phyloP scores from a whole-genome alignment of 306 rosid species.

The Trifolium dubium region DNA sequence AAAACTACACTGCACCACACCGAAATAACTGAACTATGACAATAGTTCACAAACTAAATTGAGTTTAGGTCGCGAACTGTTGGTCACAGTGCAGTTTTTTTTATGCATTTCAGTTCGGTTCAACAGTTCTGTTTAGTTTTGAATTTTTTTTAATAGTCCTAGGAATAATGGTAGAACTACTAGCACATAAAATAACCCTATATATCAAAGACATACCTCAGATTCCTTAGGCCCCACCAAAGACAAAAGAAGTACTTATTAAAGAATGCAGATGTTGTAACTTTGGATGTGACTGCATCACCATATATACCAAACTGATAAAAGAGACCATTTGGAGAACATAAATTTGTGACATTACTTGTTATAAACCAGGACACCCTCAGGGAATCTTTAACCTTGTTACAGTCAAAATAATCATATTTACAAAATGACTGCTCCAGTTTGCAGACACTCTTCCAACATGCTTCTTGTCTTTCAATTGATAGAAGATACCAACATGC shows the following conservation, averaged over 20 bases:
- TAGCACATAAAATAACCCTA: background rate
- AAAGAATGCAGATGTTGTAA: constrained; percentile 68
- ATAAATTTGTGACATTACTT: constrained; percentile 62
- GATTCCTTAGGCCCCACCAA: constrained; percentile 66
- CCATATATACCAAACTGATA: constrained; percentile 81
- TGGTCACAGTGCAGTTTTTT: too few relatives aligned
- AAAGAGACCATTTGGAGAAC: constrained; percentile 55
- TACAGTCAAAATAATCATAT: constrained; percentile 66
- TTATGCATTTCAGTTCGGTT: too few relatives aligned
- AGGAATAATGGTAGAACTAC: too few relatives aligned
- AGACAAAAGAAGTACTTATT: constrained; percentile 74
- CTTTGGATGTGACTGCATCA: constrained; percentile 66
- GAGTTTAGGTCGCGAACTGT: too few relatives aligned
- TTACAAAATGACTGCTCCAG: constrained; percentile 51
- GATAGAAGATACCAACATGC: constrained; percentile 92
- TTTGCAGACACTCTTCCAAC: constrained; percentile 76
- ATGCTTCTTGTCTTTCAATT: constrained; percentile 86
- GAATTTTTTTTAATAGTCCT: too few relatives aligned
- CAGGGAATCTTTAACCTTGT: constrained; percentile 39
- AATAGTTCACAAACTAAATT: too few relatives aligned
- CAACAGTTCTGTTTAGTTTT: too few relatives aligned
- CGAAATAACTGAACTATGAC: too few relatives aligned
- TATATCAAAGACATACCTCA: constrained; percentile 66
- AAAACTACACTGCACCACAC: too few relatives aligned
- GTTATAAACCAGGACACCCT: constrained; percentile 67